Conservation (phyloP, 805 yeast genomes). For the Kodamaea hsintzibuensis region DNA sequence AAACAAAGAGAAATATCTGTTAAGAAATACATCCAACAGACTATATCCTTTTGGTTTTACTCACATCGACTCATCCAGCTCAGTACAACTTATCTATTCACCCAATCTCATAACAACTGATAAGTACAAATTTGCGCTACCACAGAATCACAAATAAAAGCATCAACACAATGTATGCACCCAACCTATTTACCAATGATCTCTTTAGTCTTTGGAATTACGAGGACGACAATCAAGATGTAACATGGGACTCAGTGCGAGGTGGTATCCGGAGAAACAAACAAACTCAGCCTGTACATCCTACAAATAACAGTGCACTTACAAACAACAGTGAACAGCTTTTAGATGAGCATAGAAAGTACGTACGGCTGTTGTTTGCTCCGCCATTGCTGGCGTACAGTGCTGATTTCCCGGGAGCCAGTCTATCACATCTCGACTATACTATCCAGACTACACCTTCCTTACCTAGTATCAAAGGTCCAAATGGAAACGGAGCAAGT, state of each 20-base stretch:
- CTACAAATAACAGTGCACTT: neutral
- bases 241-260: conserved; percentile 8
- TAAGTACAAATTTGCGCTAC: neutral
- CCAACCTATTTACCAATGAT: conserved; percentile 46
- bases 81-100: too few relatives aligned
- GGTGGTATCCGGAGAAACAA: conserved; percentile 2
- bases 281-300: neutral
- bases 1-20: neutral
- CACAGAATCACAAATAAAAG: neutral
- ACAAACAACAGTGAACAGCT: conserved; percentile 9
- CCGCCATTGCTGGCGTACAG: conserved; percentile 60
- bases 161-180: conserved; percentile 43
- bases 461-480: conserved; percentile 9
- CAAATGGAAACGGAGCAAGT: neutral
- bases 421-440: conserved; percentile 19
- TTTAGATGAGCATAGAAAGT: conserved; percentile 20
- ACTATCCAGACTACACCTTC: conserved; percentile 18
- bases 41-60: neutral
- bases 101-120: too few relatives aligned
- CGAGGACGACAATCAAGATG: conserved; percentile 8
- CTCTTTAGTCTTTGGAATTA: conserved; percentile 45
- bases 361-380: conserved; percentile 33
- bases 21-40: neutral
- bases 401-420: conserved; percentile 37
- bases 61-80: too few relatives aligned